A percentile compares a stretch with the other conserved stretches of the same genome.
Conservation (phyloP, 768 basidiomycete species). For the Psilocybe tampanensis region DNA sequence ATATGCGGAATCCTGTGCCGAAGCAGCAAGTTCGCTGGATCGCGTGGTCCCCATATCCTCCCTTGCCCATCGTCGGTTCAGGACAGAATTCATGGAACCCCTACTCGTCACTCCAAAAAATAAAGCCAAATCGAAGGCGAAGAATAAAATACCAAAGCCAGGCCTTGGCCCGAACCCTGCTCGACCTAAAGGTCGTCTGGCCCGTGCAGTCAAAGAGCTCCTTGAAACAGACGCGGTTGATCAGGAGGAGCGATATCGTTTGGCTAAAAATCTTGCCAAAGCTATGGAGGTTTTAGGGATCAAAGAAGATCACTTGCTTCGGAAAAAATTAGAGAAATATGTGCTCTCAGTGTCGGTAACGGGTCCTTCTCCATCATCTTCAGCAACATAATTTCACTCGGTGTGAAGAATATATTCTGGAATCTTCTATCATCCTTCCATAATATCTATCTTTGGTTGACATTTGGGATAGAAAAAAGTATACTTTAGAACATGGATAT, state of each 20-base stretch:
- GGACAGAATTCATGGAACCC: conserved; percentile 73
- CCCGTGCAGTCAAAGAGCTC: conserved; percentile 66
- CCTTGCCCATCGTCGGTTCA: conserved; percentile 71
- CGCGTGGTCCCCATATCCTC: conserved; percentile 66
- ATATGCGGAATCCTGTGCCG: conserved; percentile 69
- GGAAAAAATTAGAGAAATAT: conserved; percentile 69
- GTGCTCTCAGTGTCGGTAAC: conserved; percentile 25
- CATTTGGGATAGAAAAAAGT: no score
- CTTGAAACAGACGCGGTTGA: conserved; percentile 54
- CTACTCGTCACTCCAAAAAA: conserved; percentile 68
- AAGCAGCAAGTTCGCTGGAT: conserved; percentile 70
- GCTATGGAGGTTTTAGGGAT: conserved; percentile 57
- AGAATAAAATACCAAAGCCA: conserved; percentile 51
- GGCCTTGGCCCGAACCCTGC: conserved; percentile 39
- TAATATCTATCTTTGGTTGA: no score
- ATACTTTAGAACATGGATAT: no score
- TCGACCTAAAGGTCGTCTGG: conserved; percentile 65
- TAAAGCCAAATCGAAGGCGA: conserved; percentile 53
- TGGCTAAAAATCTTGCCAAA: conserved; percentile 54
- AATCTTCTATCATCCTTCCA: no score
- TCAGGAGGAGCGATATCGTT: conserved; percentile 44
- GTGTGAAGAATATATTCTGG: no score
- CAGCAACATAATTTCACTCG: conserved; percentile 14
- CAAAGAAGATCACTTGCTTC: conserved; percentile 64
- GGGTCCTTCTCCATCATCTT: conserved; percentile 7